Evolutionary conservation across 352 stramenopile species (phyloP), one percentile per base, ranked within the genome.

Genomic region (Saprolegnia parasitica): DNA sequence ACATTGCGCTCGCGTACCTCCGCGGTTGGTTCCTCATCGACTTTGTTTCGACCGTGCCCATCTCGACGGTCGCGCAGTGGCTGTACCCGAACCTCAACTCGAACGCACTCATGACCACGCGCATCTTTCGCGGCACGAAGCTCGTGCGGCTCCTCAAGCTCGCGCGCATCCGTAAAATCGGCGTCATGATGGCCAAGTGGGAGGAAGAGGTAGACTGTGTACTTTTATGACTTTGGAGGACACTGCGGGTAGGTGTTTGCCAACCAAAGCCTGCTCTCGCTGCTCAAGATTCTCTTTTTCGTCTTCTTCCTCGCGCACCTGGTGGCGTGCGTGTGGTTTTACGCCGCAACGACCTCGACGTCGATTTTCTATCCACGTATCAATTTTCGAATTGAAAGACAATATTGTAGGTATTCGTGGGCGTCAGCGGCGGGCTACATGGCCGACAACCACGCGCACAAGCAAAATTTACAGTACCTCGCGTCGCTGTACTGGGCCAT

Each of bases 401-500:
- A 2, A 5, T 20, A 5, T 32, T 15, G 4, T 70, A 70, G 63
- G 21, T 70, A 70, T 37, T 70, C 63, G 5, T 70, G 63, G 63
- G 63, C 63, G 0, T 62, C 23, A 11, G 63, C 42, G 21, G 32
- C 29, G 1, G 63, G 63, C 4, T 70, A 70, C 32, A 55, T 70
- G 40, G 24, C 42, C 13, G 4, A 58, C 32, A 45, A 78, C 2
- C 64, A 72, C 24, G 46, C 67, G 23, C 74, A 94, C 56, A 35
- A 71, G 4, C 68, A 72, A 8, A 61, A 74, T 37, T 71, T 91
- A 20, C 86, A 95, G 72, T 98, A 98, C 73, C 68, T 97, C 11
- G 78, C 81, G 8, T 93, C 86, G 1, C 77, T 97, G 57, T 98
- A 98, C 77, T 98, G 90, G 90, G 93, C 91, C 1, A 96, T 97